A percentile compares a stretch with the other conserved stretches of the same genome.
These are phyloP conservation scores for Tetrahymena elliotti DNA, from an alignment of 73 alveolate species.

Conservation along the genomic window DNA sequence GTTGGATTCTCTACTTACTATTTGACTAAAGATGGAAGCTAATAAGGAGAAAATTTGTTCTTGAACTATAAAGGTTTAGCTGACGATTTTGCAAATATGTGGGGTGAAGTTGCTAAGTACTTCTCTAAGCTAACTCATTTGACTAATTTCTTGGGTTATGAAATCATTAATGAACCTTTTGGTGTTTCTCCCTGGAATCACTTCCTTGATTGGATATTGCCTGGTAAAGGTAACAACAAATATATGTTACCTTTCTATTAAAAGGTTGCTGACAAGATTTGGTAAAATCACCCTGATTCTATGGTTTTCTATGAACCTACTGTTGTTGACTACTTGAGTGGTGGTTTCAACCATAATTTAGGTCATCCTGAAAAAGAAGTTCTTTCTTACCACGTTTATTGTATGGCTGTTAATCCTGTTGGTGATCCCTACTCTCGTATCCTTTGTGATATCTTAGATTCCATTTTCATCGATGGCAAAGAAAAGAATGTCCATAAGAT, in stretches of 20 bases:
- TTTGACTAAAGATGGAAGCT: constrained; percentile 57
- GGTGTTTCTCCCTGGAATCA: constrained; percentile 64
- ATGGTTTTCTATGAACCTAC: constrained; percentile 74
- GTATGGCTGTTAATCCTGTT: constrained; percentile 25
- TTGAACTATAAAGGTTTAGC: constrained; percentile 64
- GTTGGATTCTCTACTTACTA: constrained; percentile 52
- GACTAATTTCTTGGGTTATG: constrained; percentile 78
- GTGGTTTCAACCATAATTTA: constrained; percentile 42
- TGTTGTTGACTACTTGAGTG: constrained; percentile 29
- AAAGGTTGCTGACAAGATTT: constrained; percentile 53
- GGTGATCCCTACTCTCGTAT: constrained; percentile 29
- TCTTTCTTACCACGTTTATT: constrained; percentile 26
- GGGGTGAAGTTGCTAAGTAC: constrained; percentile 68
- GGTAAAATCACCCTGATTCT: constrained; percentile 56
- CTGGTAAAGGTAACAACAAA: constrained; percentile 58
- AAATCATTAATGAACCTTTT: constrained; percentile 83
- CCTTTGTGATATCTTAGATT: constrained; percentile 47
- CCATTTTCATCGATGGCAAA: constrained; percentile 41
- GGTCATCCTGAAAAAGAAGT: constrained; percentile 42
- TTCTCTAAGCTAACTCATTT: constrained; percentile 49
- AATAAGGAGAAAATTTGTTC: constrained; percentile 67
- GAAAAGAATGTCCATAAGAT: constrained; percentile 48
- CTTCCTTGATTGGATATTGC: constrained; percentile 45
- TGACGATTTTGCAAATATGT: constrained; percentile 73
- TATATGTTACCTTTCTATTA: constrained; percentile 57